Evolutionary conservation across 257 asterid species (phyloP), one percentile per base, ranked within the genome.

Genomic region (Nicotiana paniculata): DNA sequence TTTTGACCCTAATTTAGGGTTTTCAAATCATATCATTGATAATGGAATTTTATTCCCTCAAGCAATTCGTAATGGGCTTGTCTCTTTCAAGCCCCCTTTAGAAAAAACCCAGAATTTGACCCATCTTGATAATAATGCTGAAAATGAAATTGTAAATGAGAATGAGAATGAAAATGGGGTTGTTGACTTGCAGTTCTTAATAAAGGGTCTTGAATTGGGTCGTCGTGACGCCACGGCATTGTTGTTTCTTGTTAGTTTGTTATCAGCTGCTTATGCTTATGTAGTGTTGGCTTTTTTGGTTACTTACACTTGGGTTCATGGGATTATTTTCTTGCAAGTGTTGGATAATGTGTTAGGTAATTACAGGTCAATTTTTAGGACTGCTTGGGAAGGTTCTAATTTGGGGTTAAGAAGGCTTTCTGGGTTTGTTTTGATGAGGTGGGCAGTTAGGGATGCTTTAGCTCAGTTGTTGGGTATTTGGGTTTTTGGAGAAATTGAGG

Each of bases 371-470:
- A 74, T 90, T 83, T 86, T 88, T 33, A 86, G 97, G 85, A 88
- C 95, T 1, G 64, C 90, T 28, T 93, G 95, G 98, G 94, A 91
- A 11, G 99, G 99, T 54, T 90, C 97, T 13, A 87, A 58, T 81
- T 79, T 95, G 18, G 99, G 99, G 57, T 82, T 93, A 66, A 90
- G 89, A 86, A 91, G 97, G 91, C 81, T 95, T 16, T 90, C 95
- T 0, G 97, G 98, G 66, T 91, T 93, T 82, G 88, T 92, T 32
- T 86, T 95, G 84, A 91, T 95, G 97, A 91, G 90, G 82, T 95
- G 99, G 99, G 99, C 99, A 2, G 97, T 95, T 39, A 91, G 91
- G 87, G 98, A 95, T 80, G 97, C 98, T 0, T 82, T 95, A 80
- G 93, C 97, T 1, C 99, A 95, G 88, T 81, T 95, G 43, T 84